Evolutionary conservation across 805 yeast genomes (phyloP), one percentile per base, ranked within the genome.

Genomic region (Tetrapisispora arboricola): DNA sequence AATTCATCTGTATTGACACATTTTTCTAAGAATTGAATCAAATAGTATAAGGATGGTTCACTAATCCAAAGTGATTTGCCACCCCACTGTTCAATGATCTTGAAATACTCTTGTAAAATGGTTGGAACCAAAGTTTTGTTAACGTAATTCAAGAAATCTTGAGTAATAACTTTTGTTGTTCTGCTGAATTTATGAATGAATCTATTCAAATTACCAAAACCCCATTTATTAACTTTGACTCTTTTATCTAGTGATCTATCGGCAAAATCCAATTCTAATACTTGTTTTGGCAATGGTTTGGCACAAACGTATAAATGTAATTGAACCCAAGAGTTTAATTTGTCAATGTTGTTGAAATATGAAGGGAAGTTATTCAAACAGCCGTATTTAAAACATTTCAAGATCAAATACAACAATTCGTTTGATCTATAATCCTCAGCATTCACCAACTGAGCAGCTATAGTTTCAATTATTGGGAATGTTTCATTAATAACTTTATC

Each of bases 161-260:
- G 71, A 49, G 51, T 51, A 58, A 50, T 55, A 24, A 47, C 41
- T 62, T 67, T 63, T 47, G 45, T 78, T 55, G 38, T 74, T 76
- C 59, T 54, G n/a, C 56, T 43, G 56, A 76, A 87, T 49, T 84
- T 73, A 40, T 73, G 71, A 51, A 83, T 80, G 16, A 87, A 65
- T 49, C 90, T 73, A 51, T 72, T 73, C 39, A 88, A 57, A 57
- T 86, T 86, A 30, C 84, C 86, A 49, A 78, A 78, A 4, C 90
- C 78, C 97, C 98, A 90, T 60, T 92, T 92, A 65, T 71, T 88
- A 53, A 76, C 77, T 61, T 78, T 90, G 56, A 68, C 79, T 72
- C 80, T 66, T 52, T 53, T 68, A 49, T 58, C 72, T 30, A 63
- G 57, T 38, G 57, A 53, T 43, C 76, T 68, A 43, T 74, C 79